These are phyloP conservation scores for Panaeolus papilionaceus DNA, from an alignment of 768 basidiomycete genomes.

Conservation along the genomic window DNA sequence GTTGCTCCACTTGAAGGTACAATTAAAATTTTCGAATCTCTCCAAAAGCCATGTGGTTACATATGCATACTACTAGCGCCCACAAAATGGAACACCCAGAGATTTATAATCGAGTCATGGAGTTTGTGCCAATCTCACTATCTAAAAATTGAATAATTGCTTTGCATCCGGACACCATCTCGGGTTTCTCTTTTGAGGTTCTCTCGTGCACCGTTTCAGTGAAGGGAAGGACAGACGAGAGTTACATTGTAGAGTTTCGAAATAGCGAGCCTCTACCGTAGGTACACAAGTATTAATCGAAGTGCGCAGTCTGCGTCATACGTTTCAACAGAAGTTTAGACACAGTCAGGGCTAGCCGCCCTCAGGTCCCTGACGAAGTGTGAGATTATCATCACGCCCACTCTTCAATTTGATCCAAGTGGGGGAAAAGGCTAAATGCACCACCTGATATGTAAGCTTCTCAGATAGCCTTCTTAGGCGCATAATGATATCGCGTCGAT, in stretches of 20 bases:
- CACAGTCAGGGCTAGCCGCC: neutral
- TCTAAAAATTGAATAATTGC: neutral
- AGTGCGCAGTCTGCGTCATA: neutral
- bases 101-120: neutral
- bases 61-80: neutral
- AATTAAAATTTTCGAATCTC: neutral
- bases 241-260: neutral
- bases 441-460: neutral
- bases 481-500: too few relatives aligned
- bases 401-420: neutral
- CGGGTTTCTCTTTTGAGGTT: conserved; percentile 12
- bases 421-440: neutral
- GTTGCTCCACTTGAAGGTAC: neutral
- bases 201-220: neutral
- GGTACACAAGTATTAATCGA: neutral
- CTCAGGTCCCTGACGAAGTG: neutral
- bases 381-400: neutral
- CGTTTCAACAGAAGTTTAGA: neutral
- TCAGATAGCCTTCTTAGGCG: neutral
- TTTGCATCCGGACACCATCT: neutral
- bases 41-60: neutral
- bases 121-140: neutral
- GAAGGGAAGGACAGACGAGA: neutral
- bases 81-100: neutral
- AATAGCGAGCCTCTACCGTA: conserved; percentile 10